Evolutionary conservation across 2,329 filamentous ascomycete species (phyloP).

Genomic region (Cercospora canescens): DNA sequence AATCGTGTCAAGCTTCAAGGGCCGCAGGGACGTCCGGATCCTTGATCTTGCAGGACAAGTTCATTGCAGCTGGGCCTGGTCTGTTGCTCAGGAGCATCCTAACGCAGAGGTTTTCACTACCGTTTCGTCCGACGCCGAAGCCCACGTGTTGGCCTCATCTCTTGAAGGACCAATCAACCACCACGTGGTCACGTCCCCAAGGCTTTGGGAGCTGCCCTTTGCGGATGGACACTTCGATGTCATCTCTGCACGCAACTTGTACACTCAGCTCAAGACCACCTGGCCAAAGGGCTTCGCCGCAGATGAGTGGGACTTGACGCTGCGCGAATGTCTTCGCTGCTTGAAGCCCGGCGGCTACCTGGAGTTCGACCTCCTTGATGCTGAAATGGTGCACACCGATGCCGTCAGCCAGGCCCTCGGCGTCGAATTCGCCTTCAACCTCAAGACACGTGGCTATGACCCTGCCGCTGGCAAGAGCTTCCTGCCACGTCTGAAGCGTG

Average conservation of each 20-base stretch:
- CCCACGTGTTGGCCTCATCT: constrained; percentile 60
- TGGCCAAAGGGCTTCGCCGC: constrained; percentile 50
- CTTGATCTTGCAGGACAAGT: constrained; percentile 85
- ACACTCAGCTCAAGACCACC: constrained; percentile 73
- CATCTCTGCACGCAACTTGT: constrained; percentile 83
- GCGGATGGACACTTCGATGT: constrained; percentile 84
- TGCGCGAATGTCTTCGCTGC: constrained; percentile 84
- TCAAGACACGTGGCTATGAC: constrained; percentile 89
- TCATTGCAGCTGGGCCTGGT: constrained; percentile 94
- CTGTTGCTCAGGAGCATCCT: constrained; percentile 81
- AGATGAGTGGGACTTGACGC: constrained; percentile 85
- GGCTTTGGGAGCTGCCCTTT: constrained; percentile 81
- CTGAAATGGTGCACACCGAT: constrained; percentile 83
- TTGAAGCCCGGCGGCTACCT: constrained; percentile 91
- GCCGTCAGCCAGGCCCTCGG: constrained; percentile 77
- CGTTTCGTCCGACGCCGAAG: constrained; percentile 38
- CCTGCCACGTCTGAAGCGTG: constrained; percentile 69
- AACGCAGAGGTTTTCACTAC: constrained; percentile 87
- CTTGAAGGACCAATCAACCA: constrained; percentile 86
- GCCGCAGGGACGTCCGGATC: constrained; percentile 59
- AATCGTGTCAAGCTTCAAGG: constrained; percentile 42
- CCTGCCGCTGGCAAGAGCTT: constrained; percentile 79
- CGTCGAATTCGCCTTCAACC: constrained; percentile 87
- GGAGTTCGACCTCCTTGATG: constrained; percentile 87
- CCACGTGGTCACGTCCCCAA: constrained; percentile 74